Evolutionary conservation across 1,139 yeast genomes (phyloP).

Genomic region (Sugiyamaella paludigena): DNA sequence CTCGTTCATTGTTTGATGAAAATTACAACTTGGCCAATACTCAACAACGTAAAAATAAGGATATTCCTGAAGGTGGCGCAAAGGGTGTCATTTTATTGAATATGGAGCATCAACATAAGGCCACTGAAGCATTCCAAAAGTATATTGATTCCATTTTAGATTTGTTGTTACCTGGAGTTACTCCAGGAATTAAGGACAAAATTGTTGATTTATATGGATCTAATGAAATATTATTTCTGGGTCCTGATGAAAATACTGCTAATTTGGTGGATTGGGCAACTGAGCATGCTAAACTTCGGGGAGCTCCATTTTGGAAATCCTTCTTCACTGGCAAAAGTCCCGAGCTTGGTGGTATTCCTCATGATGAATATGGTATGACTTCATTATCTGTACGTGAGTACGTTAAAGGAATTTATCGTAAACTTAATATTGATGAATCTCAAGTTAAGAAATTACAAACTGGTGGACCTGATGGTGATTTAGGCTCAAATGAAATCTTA

Average conservation of each 20-base stretch:
- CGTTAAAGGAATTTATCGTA: constrained; percentile 84
- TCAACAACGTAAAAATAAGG: constrained; percentile 95
- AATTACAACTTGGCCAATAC: constrained; percentile 94
- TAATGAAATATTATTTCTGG: constrained; percentile 91
- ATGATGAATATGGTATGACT: constrained; percentile 98
- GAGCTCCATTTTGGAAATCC: constrained; percentile 99
- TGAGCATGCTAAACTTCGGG: constrained; percentile 83
- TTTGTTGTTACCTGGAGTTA: constrained; percentile 65
- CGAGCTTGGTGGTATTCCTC: constrained; percentile 93
- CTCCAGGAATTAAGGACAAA: constrained; percentile 77
- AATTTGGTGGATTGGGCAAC: constrained; percentile 99
- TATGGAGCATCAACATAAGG: constrained; percentile 70
- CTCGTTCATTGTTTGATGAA: constrained; percentile 89
- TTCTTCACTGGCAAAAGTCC: constrained; percentile 97
- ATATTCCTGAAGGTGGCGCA: constrained; percentile 98
- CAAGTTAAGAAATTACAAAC: constrained; percentile 83
- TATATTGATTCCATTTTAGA: constrained; percentile 91
- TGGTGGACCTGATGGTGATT: constrained; percentile 99
- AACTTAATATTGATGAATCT: constrained; percentile 58
- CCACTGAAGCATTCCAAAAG: constrained; percentile 85
- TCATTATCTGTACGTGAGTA: constrained; percentile 90
- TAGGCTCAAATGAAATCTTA: constrained; percentile 92
- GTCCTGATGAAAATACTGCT: constrained; percentile 99
- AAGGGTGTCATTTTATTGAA: constrained; percentile 93
- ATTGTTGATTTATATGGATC: constrained; percentile 81